Base-by-base conservation (phyloP, 2,329 filamentous ascomycete species). In the Pleochaeta shiraiana region DNA sequence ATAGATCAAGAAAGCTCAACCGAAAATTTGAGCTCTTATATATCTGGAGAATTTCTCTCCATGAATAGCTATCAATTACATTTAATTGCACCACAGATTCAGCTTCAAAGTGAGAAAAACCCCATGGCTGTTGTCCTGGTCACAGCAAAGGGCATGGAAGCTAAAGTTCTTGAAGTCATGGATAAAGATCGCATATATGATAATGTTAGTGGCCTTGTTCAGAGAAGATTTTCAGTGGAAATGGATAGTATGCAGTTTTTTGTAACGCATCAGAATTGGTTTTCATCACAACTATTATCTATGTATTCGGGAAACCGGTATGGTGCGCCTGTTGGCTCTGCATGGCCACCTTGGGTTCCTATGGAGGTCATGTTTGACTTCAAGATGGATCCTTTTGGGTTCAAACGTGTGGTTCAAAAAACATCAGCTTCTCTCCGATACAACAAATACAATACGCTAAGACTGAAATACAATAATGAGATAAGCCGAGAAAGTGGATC, bases 241-340 rank as follows among this genome's bases (percentile, higher is more conserved):
- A 96, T 97, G 87, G 93, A 98, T 75, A 95, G 92, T 72, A 87
- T 95, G 31, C 93, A 99, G 73, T 96, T 98, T 75, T 99, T 98
- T 70, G 91, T 98, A 62, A 93, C 92, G 0, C 92, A 92, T 67
- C 88, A 92, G 70, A 95, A 95, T 76, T 93, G 86, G 73, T 92
- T 98, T 74, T 81, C 83, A 14, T 87, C 86, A 11, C 87, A 88
- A 67, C 83, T 95, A 68, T 80, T 96, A 64, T 90, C 93, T 64
- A 87, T 95, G 79, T 97, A 98, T 73, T 91, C 92, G 26, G 92
- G 90, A 64, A 95, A 92, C 74, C 86, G 85, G 66, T 98, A 98
- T 71, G 95, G 95, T 43, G 86, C 90, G 33, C 84, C 88, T 47
- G 80, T 82, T 39, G 90, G 90, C 11, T 89, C 90, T 2, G 85